Evolutionary conservation across 2,329 filamentous ascomycete genomes (phyloP), one percentile per base, ranked within the genome.

Genomic region (Dothistroma pini): DNA sequence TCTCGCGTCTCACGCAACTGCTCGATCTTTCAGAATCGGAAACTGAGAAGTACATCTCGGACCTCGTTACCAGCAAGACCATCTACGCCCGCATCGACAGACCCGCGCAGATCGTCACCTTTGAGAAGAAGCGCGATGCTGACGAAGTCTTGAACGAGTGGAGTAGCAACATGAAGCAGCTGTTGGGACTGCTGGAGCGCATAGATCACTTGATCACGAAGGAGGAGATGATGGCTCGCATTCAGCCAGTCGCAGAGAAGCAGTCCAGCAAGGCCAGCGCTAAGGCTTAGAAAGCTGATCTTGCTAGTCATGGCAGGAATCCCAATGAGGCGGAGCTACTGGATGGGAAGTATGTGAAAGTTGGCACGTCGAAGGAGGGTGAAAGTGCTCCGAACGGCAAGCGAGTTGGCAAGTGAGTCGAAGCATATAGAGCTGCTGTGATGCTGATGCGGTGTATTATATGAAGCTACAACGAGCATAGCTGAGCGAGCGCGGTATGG

Each of bases 221-320:
- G 83, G 95, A 99, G 79, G 95, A 99, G 83, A 99, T 99, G 95
- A 99, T 99, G 95, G 95, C 95, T 47, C 85, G 93, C 62, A 97
- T 99, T 71, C 89, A 95, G 76, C 91, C 91, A 6, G 78, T 75
- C 66, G 72, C 74, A n/a, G 76, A 77, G 59, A 77, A 78, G 71
- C 22, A 50, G 19, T 71, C 77, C 74, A 72, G 62, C 57, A 60
- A 58, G 41, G 57, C 58, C 22, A 63, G 57, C 41, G 59, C 61
- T 2, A 64, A 62, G 57, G 62, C 62, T 57, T 63, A 63, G 62
- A 48, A 62, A 44, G 16, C 41, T 9, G 41, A 44, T 44, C 5
- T 44, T 9, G 41, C 41, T 44, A 22, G 54, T 32, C 50, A 31
- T 44, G 54, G 34, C 5, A 38, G 11, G 35, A 38, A 38, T 5